Evolutionary conservation across 495 filamentous ascomycete species (phyloP).

Genomic region (Penicillium cinerascens): DNA sequence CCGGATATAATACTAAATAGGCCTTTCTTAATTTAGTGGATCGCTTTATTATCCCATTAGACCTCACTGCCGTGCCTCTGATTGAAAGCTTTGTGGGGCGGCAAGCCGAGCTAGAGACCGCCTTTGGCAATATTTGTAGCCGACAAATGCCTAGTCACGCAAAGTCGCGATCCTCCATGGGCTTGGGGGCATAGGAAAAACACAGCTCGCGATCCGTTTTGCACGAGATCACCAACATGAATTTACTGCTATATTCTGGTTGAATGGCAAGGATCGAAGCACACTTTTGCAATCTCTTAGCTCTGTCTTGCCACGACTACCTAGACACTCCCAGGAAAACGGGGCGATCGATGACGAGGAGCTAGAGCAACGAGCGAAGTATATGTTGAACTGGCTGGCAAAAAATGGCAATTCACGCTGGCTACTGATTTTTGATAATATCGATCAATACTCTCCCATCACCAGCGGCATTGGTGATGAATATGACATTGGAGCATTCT

Average conservation of each 20-base stretch:
- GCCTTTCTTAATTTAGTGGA: too few species aligned
- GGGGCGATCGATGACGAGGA: constrained; percentile 12
- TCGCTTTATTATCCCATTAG: constrained; percentile 21
- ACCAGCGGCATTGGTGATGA: constrained; percentile 13
- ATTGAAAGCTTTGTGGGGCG: constrained; percentile 27
- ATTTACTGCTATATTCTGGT: constrained; percentile 31
- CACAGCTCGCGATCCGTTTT: constrained; percentile 40
- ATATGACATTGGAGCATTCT: constrained; percentile 34
- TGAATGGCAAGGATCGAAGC: constrained; percentile 24
- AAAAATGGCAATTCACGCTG: constrained; percentile 27
- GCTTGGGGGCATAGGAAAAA: constrained; percentile 44
- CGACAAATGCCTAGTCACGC: constrained; percentile 12
- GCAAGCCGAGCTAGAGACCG: constrained; percentile 22
- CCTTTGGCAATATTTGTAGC: background rate
- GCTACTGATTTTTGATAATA: too few species aligned
- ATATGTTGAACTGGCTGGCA: constrained; percentile 25
- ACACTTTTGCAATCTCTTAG: constrained; percentile 24
- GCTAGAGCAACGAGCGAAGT: constrained; percentile 17
- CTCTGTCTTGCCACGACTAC: constrained; percentile 17
- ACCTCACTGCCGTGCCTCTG: constrained; percentile 23
- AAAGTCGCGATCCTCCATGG: constrained; percentile 33
- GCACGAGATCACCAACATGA: constrained; percentile 25
- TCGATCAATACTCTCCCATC: constrained; percentile 31
- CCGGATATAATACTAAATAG: too few species aligned
- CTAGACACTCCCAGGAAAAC: constrained; percentile 2